Evolutionary conservation across 179 eudicot species (phyloP), one percentile per base, ranked within the genome.

Genomic region (Gypsophila paniculata): DNA sequence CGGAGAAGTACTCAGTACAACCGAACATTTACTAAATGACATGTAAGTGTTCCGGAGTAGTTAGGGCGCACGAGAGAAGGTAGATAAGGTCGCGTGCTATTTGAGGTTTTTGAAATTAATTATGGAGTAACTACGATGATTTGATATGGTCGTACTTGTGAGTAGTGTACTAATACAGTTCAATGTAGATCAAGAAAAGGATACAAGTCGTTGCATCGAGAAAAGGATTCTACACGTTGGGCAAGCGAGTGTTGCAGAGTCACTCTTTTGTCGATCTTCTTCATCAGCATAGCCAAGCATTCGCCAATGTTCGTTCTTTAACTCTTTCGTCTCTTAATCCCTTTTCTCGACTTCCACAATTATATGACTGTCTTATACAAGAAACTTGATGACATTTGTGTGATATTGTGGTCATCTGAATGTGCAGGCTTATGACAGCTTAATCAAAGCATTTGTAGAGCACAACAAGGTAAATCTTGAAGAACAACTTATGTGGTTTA

Each of bases 261-360:
- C 95, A 88, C 83, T 92, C 95, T 68, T 80, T 95, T 29, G 88
- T 95, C 64, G 99, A 95, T 85, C 97, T 95, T 74, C 89, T 95
- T 80, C 99, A 95, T 77, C 99, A 89, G 82, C 91, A 86, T 75
- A 95, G 99, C 88, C 97, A 88, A 83, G 99, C 97, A 67, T 95
- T 95, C 54, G 85, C 91, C 69, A 92, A 90, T 82, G 99, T 89
- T 74, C 77, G 91, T 78, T 64, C 17, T 62, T 65, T 26, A 48
- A 39, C 57, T 18, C n/a, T 12, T 22, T 63, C 44, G 14, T 18
- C 25, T 25, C 4, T 23, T 29, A 10, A 52, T 6, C 6, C 19
- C 7, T 12, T 39, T 25, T 19, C 48, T 36, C 48, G n/a, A 32
- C 34, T 44, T 17, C 12, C 22, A 54, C 21, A 21, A 54, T 7